phyloP scores from a whole-genome alignment of 179 eudicot genomes.

The Spergularia azorica region DNA sequence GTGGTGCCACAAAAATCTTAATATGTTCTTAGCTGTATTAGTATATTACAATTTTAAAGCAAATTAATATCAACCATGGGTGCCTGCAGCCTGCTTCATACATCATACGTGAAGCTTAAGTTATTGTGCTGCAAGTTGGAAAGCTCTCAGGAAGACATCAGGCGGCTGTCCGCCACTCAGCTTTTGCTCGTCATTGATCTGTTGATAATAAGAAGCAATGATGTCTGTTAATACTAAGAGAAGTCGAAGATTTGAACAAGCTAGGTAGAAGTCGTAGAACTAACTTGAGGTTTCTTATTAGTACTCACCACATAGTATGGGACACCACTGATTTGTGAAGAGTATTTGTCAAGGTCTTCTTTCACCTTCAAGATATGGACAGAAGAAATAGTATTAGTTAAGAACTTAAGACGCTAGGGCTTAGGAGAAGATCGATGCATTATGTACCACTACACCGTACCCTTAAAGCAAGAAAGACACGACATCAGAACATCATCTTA shows the following conservation, averaged over 20 bases:
- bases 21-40: too few species aligned
- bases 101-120: too few species aligned
- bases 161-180: conserved; percentile 89
- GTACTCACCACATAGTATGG: conserved; percentile 68
- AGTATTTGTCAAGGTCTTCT: conserved; percentile 69
- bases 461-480: background rate
- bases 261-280: background rate
- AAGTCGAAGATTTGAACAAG: background rate
- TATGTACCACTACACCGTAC: background rate
- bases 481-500: background rate
- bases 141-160: conserved; percentile 61
- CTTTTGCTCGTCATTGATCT: conserved; percentile 70
- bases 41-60: too few species aligned
- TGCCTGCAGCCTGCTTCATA: too few species aligned
- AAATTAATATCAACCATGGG: too few species aligned
- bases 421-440: background rate
- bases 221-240: background rate
- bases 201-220: conserved; percentile 22
- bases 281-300: background rate
- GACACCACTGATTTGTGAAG: conserved; percentile 60
- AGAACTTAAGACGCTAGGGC: too few species aligned
- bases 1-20: too few species aligned
- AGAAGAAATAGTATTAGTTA: background rate
- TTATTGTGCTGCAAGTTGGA: conserved; percentile 48
- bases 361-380: conserved; percentile 51